Evolutionary conservation across 2,329 filamentous ascomycete species (phyloP).

Genomic region (Calonectria honghensis): DNA sequence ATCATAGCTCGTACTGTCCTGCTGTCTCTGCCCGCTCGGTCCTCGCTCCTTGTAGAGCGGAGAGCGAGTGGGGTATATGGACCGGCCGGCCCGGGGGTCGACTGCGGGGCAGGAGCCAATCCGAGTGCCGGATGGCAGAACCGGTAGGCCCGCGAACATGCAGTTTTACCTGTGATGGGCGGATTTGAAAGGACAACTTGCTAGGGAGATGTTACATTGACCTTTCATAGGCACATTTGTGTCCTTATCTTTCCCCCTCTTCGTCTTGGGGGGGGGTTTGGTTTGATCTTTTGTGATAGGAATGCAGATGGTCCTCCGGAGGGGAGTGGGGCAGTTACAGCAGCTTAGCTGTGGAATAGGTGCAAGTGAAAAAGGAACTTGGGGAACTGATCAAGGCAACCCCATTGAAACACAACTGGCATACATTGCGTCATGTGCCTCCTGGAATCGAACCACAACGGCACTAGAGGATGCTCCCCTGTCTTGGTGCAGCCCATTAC

Average conservation of each 20-base stretch:
- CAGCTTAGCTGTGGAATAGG: neutral
- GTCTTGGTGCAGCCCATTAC: neutral
- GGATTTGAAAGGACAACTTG: neutral
- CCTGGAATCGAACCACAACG: neutral
- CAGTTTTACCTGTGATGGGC: neutral
- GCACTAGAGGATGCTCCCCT: constrained; percentile 3
- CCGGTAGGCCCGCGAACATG: neutral
- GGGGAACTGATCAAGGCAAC: neutral
- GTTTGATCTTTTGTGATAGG: neutral
- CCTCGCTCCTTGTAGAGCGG: neutral
- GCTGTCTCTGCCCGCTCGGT: constrained; percentile 7
- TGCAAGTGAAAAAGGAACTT: neutral
- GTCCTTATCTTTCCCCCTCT: neutral
- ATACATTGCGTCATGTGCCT: constrained; percentile 1
- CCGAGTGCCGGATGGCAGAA: constrained; percentile 13
- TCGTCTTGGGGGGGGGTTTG: neutral
- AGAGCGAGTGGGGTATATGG: constrained; percentile 3
- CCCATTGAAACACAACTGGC: neutral
- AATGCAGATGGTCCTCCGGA: constrained; percentile 12
- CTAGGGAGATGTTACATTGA: neutral
- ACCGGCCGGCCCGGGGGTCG: constrained; percentile 9
- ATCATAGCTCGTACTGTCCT: neutral
- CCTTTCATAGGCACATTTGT: neutral
- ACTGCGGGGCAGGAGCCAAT: constrained; percentile 19
- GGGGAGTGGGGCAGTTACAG: constrained; percentile 1